phyloP scores from a whole-genome alignment of 164 flowering plant genomes.

The Protea cynaroides region DNA sequence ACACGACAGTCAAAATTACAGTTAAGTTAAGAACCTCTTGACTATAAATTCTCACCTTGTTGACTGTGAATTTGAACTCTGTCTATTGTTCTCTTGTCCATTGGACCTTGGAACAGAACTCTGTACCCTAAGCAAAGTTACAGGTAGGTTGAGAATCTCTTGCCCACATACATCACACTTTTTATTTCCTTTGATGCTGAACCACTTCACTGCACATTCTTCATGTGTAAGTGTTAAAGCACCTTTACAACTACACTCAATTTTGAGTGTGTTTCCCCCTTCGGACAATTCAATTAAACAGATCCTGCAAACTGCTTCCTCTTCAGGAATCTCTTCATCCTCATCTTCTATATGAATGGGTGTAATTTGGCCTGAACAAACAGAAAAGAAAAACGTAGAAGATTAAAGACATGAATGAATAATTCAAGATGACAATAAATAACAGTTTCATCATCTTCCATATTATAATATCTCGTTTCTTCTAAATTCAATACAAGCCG shows the following conservation, averaged over 20 bases:
- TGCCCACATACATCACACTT: slow-evolving; percentile 76
- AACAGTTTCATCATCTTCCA: background rate
- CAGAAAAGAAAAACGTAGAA: slow-evolving; percentile 9
- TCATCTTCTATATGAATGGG: slow-evolving; percentile 32
- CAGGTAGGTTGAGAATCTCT: slow-evolving; percentile 81
- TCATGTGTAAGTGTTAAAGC: slow-evolving; percentile 76
- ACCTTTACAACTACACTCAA: slow-evolving; percentile 97
- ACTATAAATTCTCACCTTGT: slow-evolving; percentile 33
- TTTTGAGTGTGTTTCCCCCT: slow-evolving; percentile 60
- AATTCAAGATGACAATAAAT: background rate
- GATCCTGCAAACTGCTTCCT: slow-evolving; percentile 86
- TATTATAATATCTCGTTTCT: too few relatives aligned
- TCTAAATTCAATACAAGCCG: too few relatives aligned
- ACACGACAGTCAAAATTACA: background rate
- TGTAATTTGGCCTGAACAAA: slow-evolving; percentile 43
- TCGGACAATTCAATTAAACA: slow-evolving; percentile 56
- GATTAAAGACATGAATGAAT: background rate
- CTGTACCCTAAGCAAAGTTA: slow-evolving; percentile 62
- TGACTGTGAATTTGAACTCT: slow-evolving; percentile 19
- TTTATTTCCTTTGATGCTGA: slow-evolving; percentile 62
- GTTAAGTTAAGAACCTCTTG: too few relatives aligned
- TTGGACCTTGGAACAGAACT: slow-evolving; percentile 33
- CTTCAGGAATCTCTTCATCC: slow-evolving; percentile 93
- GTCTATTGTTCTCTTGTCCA: slow-evolving; percentile 33
- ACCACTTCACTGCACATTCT: slow-evolving; percentile 84